These are phyloP conservation scores for Bipolaris victoriae DNA, from an alignment of 2,329 filamentous ascomycete species.

Conservation along the genomic window DNA sequence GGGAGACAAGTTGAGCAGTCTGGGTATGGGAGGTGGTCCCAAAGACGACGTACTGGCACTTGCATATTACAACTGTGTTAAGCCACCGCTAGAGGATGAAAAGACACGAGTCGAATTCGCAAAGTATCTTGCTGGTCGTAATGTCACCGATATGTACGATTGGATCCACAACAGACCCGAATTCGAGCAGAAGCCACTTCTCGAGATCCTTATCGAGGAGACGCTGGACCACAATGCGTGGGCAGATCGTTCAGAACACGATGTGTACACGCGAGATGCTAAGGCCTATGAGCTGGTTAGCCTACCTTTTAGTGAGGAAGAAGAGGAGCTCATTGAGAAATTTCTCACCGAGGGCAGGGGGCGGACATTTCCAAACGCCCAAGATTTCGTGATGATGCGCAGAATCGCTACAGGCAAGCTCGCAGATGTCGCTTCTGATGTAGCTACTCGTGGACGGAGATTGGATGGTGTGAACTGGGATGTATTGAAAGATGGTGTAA, in stretches of 20 bases:
- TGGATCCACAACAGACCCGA: slow-evolving; percentile 72
- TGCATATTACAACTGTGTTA: slow-evolving; percentile 78
- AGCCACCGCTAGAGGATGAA: slow-evolving; percentile 71
- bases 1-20: slow-evolving; percentile 24
- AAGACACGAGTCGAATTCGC: slow-evolving; percentile 71
- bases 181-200: slow-evolving; percentile 66
- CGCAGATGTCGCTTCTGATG: slow-evolving; percentile 49
- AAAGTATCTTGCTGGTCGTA: slow-evolving; percentile 69
- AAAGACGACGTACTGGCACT: slow-evolving; percentile 63
- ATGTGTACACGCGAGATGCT: slow-evolving; percentile 52
- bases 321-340: slow-evolving; percentile 77
- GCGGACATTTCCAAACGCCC: slow-evolving; percentile 67
- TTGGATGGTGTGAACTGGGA: slow-evolving; percentile 62
- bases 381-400: slow-evolving; percentile 76
- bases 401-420: slow-evolving; percentile 71
- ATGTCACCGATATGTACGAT: slow-evolving; percentile 73
- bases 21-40: slow-evolving; percentile 38
- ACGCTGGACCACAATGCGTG: slow-evolving; percentile 31
- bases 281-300: slow-evolving; percentile 73
- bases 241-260: slow-evolving; percentile 14
- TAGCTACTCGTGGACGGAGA: slow-evolving; percentile 49
- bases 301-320: slow-evolving; percentile 71
- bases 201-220: slow-evolving; percentile 66
- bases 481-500: slow-evolving; percentile 45
- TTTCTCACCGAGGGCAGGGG: slow-evolving; percentile 70